Base-by-base conservation (phyloP, 1,284 basidiomycete genomes). In the Sphagnurus paluster region DNA sequence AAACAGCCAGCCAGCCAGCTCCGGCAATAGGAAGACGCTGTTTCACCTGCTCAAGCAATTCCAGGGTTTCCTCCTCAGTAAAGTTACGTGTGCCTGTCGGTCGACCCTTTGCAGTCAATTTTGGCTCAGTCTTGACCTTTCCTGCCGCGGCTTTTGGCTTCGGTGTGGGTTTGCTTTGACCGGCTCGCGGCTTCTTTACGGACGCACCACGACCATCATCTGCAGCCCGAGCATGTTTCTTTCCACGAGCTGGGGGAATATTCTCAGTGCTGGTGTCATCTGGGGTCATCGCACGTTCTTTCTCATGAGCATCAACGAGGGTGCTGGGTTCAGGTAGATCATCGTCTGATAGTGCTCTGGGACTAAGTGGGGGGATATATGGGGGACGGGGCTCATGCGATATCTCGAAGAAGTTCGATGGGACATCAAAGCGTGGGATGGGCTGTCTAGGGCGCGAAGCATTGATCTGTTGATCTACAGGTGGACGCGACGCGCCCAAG, bases 61-160 rank as follows among this genome's bases (percentile, higher is more conserved):
- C 11, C 13, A 39, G 29, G 16, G 10, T 39, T 24, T 48, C 46
- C 26, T 42, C 36, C 10, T 1, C 9, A 9, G 26, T 21, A 16
- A 49, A 49, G 33, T 49, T 49, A n/a, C 16, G 5, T 17, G 48
- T 34, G 8, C 48, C 48, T 37, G 32, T 13, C 4, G 14, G 16
- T 24, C 25, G 25, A 30, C 47, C 42, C 34, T 34, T 34, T 7
- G 32, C 20, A n/a, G 9, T 24, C 29, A 13, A n/a, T 6, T 25
- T 36, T 30, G 16, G 25, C 26, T 21, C 28, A 17, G 32, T 5
- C n/a, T 34, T 34, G 9, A 34, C 32, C 10, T 37, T 46, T 16
- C 20, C 5, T 23, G 28, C 24, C 0, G 24, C 16, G 0, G 26
- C n/a, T 3, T 26, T n/a, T 3, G 35, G 24, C 45, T 46, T 46